phyloP scores from a whole-genome alignment of 2,329 filamentous ascomycete genomes.

The Coleophoma eucalyptorum region DNA sequence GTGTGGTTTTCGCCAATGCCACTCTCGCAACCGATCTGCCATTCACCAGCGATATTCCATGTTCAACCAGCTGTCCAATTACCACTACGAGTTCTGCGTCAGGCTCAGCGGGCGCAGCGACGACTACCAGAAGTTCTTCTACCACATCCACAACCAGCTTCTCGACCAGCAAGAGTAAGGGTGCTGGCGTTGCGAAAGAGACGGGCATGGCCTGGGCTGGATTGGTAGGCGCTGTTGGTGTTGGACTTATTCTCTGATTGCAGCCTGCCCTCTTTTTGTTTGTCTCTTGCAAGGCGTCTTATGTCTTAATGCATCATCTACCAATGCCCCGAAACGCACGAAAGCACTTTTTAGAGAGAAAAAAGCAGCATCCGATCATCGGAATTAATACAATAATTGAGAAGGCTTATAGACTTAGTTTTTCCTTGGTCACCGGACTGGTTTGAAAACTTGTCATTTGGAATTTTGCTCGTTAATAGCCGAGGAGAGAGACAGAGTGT shows the following conservation, averaged over 20 bases:
- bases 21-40: constrained; percentile 17
- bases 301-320: too few relatives aligned
- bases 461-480: too few relatives aligned
- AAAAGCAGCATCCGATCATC: too few relatives aligned
- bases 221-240: constrained; percentile 15
- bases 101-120: constrained; percentile 1
- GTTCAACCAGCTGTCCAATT: constrained; percentile 34
- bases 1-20: constrained; percentile 28
- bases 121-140: neutral
- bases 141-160: neutral
- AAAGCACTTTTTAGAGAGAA: too few relatives aligned
- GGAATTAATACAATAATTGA: too few relatives aligned
- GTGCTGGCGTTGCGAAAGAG: constrained; percentile 8
- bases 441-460: too few relatives aligned
- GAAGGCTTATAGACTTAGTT: too few relatives aligned
- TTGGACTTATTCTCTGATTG: constrained; percentile 8
- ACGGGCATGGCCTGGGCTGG: constrained; percentile 12
- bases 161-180: constrained; percentile 5
- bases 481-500: too few relatives aligned
- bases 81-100: constrained; percentile 18
- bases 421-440: too few relatives aligned
- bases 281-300: too few relatives aligned
- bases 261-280: too few relatives aligned
- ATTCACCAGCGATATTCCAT: constrained; percentile 40
- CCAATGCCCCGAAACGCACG: too few relatives aligned